A percentile compares a stretch with the other conserved stretches of the same genome.
phyloP scores from a whole-genome alignment of 2,329 filamentous ascomycete genomes.

The Leptographium flavum region DNA sequence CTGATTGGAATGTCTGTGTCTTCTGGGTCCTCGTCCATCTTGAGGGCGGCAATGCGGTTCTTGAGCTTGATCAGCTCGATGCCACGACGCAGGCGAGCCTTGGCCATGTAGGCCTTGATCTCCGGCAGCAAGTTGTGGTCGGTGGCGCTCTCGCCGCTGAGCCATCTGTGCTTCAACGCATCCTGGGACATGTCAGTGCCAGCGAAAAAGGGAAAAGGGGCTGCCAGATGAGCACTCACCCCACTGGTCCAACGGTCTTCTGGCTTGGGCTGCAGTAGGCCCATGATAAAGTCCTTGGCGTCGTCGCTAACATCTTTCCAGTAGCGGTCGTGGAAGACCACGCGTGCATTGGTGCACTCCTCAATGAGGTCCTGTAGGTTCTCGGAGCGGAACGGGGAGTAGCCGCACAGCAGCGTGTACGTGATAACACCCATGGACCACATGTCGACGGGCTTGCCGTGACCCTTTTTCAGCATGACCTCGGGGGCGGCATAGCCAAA shows the following conservation, averaged over 20 bases:
- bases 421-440: conserved; percentile 99
- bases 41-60: conserved; percentile 89
- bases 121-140: conserved; percentile 97
- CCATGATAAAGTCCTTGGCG: conserved; percentile 85
- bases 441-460: conserved; percentile 98
- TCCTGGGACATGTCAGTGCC: conserved; percentile 29
- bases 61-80: conserved; percentile 94
- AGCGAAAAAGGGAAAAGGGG: neutral
- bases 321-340: conserved; percentile 94
- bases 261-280: conserved; percentile 65
- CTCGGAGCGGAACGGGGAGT: conserved; percentile 94
- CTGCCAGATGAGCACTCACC: conserved; percentile 29
- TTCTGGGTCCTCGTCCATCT: conserved; percentile 73
- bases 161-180: conserved; percentile 73
- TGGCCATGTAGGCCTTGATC: conserved; percentile 86
- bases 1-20: conserved; percentile 46
- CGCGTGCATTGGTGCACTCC: conserved; percentile 70
- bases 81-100: conserved; percentile 78
- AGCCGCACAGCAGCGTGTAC: conserved; percentile 93
- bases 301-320: conserved; percentile 96
- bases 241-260: conserved; percentile 64
- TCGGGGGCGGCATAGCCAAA: conserved; percentile 97
- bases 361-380: conserved; percentile 86
- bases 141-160: conserved; percentile 78
- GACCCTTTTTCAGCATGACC: conserved; percentile 94